These are phyloP conservation scores for Funneliformis mosseae DNA, from an alignment of 192 early-diverging fungal genomes.

Conservation along the genomic window DNA sequence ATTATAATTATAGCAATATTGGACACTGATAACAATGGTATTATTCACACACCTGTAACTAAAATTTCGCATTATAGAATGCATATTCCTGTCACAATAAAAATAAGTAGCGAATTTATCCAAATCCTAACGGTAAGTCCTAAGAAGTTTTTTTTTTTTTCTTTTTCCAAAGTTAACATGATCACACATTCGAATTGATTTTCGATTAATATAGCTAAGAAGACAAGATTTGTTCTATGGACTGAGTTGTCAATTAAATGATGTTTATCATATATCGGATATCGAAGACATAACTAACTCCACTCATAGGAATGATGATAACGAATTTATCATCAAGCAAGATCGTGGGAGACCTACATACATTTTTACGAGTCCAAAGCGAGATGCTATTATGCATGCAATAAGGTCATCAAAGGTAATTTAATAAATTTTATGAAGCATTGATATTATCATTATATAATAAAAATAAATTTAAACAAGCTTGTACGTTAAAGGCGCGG, in stretches of 20 bases:
- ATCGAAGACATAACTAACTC: constrained; percentile 67
- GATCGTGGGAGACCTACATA: constrained; percentile 65
- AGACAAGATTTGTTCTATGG: constrained; percentile 77
- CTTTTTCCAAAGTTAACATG: background rate
- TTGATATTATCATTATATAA: background rate
- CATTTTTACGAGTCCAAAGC: constrained; percentile 72
- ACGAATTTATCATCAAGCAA: constrained; percentile 80
- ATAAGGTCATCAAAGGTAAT: constrained; percentile 4
- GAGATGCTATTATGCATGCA: constrained; percentile 59
- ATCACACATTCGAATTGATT: background rate
- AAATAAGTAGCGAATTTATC: constrained; percentile 77
- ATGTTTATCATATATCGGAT: constrained; percentile 85
- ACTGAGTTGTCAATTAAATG: constrained; percentile 74
- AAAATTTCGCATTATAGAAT: constrained; percentile 67
- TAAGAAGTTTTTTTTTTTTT: background rate
- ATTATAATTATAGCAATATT: constrained; percentile 49
- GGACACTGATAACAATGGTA: constrained; percentile 68
- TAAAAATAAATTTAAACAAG: background rate
- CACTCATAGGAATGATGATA: constrained; percentile 57
- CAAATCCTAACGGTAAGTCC: constrained; percentile 67
- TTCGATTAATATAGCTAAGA: constrained; percentile 46
- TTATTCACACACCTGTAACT: constrained; percentile 64
- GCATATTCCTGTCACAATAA: constrained; percentile 74
- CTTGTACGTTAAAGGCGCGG: constrained; percentile 47
- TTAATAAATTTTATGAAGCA: background rate